Percentiles rank a stretch among this genome's conserved stretches.
phyloP scores from a whole-genome alignment of 345 rosid genomes.

The Heritiera fomes region DNA sequence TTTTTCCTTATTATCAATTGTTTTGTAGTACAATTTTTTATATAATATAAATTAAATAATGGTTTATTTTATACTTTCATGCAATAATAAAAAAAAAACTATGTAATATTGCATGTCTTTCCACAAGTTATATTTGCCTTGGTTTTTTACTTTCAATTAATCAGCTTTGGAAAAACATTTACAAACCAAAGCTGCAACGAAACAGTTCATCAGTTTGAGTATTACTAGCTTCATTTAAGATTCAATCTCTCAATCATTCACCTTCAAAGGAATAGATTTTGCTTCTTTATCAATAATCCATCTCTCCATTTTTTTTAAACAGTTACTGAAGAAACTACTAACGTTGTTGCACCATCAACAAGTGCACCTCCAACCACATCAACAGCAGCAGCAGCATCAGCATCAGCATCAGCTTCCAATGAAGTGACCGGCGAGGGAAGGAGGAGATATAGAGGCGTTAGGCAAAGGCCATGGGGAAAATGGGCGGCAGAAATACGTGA shows the following conservation, averaged over 20 bases:
- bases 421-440: slow-evolving; percentile 49
- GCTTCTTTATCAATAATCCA: background rate
- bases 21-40: background rate
- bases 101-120: slow-evolving; percentile 26
- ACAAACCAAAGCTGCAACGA: background rate
- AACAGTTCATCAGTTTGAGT: slow-evolving; percentile 10
- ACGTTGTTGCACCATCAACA: slow-evolving; percentile 18
- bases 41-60: background rate
- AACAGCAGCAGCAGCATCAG: slow-evolving; percentile 15
- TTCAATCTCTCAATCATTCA: slow-evolving; percentile 15
- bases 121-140: background rate
- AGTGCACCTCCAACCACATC: slow-evolving; percentile 6
- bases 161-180: background rate
- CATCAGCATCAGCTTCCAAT: slow-evolving; percentile 19
- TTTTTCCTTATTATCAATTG: background rate
- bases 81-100: background rate
- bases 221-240: background rate
- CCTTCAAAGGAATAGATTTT: slow-evolving; percentile 12
- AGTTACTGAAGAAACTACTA: slow-evolving; percentile 39
- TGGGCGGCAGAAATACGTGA: slow-evolving; percentile 97
- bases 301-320: background rate
- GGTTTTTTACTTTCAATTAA: slow-evolving; percentile 6
- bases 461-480: slow-evolving; percentile 91
- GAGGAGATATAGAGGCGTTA: slow-evolving; percentile 75
- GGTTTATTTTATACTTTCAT: background rate